phyloP scores from a whole-genome alignment of 2,329 filamentous ascomycete genomes.

The Penicillium sp. region DNA sequence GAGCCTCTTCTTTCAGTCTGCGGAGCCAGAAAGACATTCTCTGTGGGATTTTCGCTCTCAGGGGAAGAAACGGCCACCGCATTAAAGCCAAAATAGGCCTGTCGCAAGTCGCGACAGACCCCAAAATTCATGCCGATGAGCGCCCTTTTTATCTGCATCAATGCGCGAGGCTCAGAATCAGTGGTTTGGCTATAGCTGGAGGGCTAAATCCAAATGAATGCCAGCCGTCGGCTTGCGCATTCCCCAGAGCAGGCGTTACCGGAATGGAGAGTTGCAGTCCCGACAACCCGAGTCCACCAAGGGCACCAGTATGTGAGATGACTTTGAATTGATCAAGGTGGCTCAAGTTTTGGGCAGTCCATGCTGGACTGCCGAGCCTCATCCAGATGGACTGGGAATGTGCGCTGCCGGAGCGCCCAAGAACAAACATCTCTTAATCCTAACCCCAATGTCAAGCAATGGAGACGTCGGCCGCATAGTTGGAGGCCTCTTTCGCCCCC shows the following conservation, averaged over 20 bases:
- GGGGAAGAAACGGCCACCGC: neutral
- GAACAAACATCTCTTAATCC: neutral
- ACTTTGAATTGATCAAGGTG: no score
- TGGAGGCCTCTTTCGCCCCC: no score
- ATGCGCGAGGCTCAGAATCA: neutral
- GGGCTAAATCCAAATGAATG: no score
- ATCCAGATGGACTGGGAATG: neutral
- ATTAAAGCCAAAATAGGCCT: no score
- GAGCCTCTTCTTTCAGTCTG: neutral
- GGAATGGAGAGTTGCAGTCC: no score
- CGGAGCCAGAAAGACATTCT: no score
- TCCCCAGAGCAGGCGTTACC: no score
- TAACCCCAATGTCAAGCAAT: neutral
- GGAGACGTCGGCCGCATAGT: neutral
- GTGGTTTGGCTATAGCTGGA: neutral
- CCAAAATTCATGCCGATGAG: neutral
- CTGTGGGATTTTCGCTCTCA: no score
- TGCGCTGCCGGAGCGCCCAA: neutral
- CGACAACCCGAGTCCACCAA: no score
- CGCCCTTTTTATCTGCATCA: neutral
- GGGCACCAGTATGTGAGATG: no score
- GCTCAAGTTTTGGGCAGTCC: neutral
- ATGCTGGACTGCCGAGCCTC: neutral
- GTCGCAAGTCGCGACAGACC: neutral
- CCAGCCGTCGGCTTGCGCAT: neutral